Evolutionary conservation across 495 filamentous ascomycete genomes (phyloP).

Genomic region (Penicillium crystallinum): DNA sequence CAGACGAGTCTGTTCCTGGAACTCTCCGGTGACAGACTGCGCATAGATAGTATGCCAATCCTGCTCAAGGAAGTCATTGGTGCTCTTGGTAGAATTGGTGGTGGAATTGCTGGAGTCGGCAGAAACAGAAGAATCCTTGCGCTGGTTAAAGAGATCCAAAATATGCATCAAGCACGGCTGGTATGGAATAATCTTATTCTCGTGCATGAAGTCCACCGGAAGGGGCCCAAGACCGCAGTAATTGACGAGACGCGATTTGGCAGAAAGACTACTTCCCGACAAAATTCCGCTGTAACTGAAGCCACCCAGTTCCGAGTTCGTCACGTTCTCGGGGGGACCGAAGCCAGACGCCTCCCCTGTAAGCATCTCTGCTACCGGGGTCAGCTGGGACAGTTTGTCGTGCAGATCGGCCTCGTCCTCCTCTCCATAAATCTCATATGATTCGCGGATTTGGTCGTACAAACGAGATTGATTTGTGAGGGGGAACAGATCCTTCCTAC

Average conservation of each 20-base stretch:
- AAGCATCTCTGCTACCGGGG: constrained; percentile 21
- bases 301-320: constrained; percentile 22
- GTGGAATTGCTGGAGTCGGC: background rate
- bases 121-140: constrained; percentile 11
- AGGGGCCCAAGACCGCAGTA: constrained; percentile 44
- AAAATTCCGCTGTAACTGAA: constrained; percentile 39
- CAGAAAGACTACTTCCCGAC: constrained; percentile 39
- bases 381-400: constrained; percentile 18
- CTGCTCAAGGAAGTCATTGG: constrained; percentile 10
- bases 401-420: constrained; percentile 22
- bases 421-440: constrained; percentile 30
- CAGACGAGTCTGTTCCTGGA: constrained; percentile 35
- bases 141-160: constrained; percentile 37
- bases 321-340: background rate
- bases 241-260: constrained; percentile 41
- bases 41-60: constrained; percentile 42
- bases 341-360: constrained; percentile 34
- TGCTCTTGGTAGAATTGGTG: background rate
- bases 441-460: constrained; percentile 38
- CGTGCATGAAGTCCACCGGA: constrained; percentile 42
- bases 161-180: constrained; percentile 45
- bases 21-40: constrained; percentile 42
- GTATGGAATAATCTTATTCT: constrained; percentile 38
- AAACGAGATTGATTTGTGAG: constrained; percentile 34
- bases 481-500: constrained; percentile 44